phyloP scores from a whole-genome alignment of 352 stramenopile species.

The Phytophthora fragariae region DNA sequence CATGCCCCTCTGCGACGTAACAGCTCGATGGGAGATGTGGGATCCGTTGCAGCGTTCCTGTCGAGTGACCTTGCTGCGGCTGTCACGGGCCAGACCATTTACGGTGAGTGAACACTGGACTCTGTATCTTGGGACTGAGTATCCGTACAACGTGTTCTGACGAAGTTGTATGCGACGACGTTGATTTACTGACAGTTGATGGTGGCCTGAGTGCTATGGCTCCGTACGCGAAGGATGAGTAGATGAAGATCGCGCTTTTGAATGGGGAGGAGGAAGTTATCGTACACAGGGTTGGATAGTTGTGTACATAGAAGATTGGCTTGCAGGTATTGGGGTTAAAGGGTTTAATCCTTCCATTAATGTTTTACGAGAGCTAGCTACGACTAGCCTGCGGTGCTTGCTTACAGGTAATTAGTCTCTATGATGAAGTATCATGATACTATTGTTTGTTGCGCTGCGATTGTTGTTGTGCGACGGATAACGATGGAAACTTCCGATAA shows the following conservation, averaged over 20 bases:
- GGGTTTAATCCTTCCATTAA: too few species aligned
- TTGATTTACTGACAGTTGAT: slow-evolving; percentile 56
- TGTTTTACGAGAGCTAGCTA: too few species aligned
- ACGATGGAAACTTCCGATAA: not conserved
- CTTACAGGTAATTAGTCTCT: too few species aligned
- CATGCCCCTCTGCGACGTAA: slow-evolving; percentile 77
- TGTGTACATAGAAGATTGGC: too few species aligned
- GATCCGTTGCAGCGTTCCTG: slow-evolving; percentile 81
- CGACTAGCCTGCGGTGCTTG: too few species aligned
- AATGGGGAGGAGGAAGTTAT: not conserved
- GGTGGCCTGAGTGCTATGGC: slow-evolving; percentile 71
- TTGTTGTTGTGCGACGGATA: too few species aligned
- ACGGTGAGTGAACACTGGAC: slow-evolving; percentile 53
- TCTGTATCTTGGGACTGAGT: too few species aligned
- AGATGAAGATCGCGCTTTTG: not conserved
- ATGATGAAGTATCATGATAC: too few species aligned
- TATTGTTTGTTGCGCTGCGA: too few species aligned
- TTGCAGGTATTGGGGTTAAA: too few species aligned
- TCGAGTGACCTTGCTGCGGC: slow-evolving; percentile 71
- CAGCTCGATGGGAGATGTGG: slow-evolving; percentile 79
- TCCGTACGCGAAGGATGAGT: slow-evolving; percentile 43
- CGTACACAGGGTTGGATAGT: too few species aligned
- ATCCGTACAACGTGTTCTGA: slow-evolving; percentile 2
- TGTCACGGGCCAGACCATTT: slow-evolving; percentile 92
- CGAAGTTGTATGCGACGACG: too few species aligned